phyloP scores from a whole-genome alignment of 148 eudicot genomes.

The Silene uniflora region DNA sequence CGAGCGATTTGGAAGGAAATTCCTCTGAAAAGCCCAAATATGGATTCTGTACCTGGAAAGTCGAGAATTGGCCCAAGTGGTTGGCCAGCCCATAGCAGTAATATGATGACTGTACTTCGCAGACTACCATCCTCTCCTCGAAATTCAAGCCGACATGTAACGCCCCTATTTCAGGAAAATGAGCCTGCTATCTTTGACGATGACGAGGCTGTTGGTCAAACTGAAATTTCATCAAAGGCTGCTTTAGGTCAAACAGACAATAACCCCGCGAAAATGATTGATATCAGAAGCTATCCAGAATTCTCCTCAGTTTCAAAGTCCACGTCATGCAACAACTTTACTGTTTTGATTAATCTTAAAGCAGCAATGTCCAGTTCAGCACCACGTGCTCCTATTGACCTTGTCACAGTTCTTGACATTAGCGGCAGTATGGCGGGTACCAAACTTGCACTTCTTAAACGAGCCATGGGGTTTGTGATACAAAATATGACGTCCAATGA shows the following conservation, averaged over 20 bases:
- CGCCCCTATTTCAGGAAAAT: conserved; percentile 34
- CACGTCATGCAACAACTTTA: conserved; percentile 35
- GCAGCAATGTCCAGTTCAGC: conserved; percentile 41
- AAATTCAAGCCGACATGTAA: conserved; percentile 14
- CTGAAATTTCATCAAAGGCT: conserved; percentile 1
- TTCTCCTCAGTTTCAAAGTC: conserved; percentile 41
- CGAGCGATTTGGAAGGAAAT: conserved; percentile 51
- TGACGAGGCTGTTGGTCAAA: conserved; percentile 38
- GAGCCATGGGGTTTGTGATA: conserved; percentile 91
- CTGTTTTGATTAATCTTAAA: conserved; percentile 59
- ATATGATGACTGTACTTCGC: conserved; percentile 28
- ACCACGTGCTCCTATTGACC: conserved; percentile 70
- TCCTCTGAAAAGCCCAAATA: conserved; percentile 28
- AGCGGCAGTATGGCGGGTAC: conserved; percentile 98
- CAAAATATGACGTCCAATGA: conserved; percentile 70
- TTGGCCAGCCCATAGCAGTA: conserved; percentile 20
- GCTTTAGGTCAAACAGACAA: conserved; percentile 12
- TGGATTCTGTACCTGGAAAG: conserved; percentile 9
- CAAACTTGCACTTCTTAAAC: conserved; percentile 76
- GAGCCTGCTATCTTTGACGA: conserved; percentile 77
- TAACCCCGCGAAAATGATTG: conserved; percentile 30
- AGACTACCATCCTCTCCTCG: conserved; percentile 32
- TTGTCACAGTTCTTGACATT: conserved; percentile 75
- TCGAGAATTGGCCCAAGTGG: conserved; percentile 11
- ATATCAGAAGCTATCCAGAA: conserved; percentile 53